These are phyloP conservation scores for Ottelia alismoides DNA, from an alignment of 106 monocot genomes.

Conservation along the genomic window DNA sequence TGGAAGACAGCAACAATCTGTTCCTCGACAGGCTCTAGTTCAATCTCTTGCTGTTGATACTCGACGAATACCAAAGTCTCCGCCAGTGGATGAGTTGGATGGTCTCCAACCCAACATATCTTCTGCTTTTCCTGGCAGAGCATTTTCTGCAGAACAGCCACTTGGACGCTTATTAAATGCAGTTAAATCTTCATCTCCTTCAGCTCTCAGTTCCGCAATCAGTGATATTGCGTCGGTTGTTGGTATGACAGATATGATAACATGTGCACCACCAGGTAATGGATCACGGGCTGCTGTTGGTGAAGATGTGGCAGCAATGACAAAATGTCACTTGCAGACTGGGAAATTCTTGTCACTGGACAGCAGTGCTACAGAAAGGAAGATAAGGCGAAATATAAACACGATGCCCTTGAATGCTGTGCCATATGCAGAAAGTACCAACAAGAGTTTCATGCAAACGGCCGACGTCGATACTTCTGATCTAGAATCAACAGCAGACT, in stretches of 20 bases:
- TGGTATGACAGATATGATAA: slow-evolving; percentile 71
- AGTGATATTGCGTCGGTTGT: slow-evolving; percentile 74
- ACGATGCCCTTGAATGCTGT: slow-evolving; percentile 59
- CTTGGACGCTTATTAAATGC: slow-evolving; percentile 62
- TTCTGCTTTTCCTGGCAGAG: slow-evolving; percentile 16
- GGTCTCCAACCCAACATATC: slow-evolving; percentile 32
- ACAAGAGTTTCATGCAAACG: slow-evolving; percentile 44
- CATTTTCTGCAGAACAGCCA: slow-evolving; percentile 45
- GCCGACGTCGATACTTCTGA: slow-evolving; percentile 35
- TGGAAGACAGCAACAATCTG: slow-evolving; percentile 7
- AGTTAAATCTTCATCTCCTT: slow-evolving; percentile 39
- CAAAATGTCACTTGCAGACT: slow-evolving; percentile 77
- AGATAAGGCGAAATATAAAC: slow-evolving; percentile 72
- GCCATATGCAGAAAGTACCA: slow-evolving; percentile 31
- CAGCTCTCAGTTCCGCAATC: slow-evolving; percentile 37
- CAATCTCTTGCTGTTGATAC: slow-evolving; percentile 18
- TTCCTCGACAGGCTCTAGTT: slow-evolving; percentile 4
- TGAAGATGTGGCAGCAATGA: slow-evolving; percentile 89
- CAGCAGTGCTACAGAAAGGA: slow-evolving; percentile 42
- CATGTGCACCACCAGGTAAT: slow-evolving; percentile 86
- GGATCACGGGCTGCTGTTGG: slow-evolving; percentile 79
- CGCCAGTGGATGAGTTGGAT: slow-evolving; percentile 73
- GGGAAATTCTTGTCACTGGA: slow-evolving; percentile 64
- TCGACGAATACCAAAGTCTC: slow-evolving; percentile 90
- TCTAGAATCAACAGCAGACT: slow-evolving; percentile 57